These are phyloP conservation scores for Diophrys appendiculata DNA, from an alignment of 73 alveolate species.

Conservation along the genomic window DNA sequence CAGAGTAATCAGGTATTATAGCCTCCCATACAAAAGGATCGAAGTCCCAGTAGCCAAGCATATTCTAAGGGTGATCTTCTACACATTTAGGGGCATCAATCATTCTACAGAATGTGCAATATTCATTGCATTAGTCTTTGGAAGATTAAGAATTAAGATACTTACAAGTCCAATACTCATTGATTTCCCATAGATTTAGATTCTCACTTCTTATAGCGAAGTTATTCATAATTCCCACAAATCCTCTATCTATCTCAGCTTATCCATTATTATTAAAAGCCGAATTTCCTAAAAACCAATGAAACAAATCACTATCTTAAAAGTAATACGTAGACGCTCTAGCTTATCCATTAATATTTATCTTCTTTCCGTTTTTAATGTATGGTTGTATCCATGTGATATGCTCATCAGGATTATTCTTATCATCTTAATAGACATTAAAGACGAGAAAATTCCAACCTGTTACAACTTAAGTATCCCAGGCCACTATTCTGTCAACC, in stretches of 20 bases:
- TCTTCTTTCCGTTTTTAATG: background rate
- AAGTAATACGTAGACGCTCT: background rate
- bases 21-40: slow-evolving; percentile 19
- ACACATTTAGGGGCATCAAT: slow-evolving; percentile 22
- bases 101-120: slow-evolving; percentile 11
- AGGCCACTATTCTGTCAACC: background rate
- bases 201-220: background rate
- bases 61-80: slow-evolving; percentile 6
- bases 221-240: background rate
- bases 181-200: background rate
- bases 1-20: slow-evolving; percentile 10
- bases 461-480: background rate
- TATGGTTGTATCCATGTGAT: background rate
- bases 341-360: background rate
- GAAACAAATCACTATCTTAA: background rate
- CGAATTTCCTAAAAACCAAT: background rate
- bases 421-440: background rate
- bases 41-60: slow-evolving; percentile 25
- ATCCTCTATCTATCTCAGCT: background rate
- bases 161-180: background rate
- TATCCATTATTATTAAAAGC: background rate
- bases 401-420: background rate
- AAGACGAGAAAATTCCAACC: background rate
- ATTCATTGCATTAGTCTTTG: slow-evolving; percentile 13
- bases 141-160: too few species aligned